Evolutionary conservation across 2,329 filamentous ascomycete genomes (phyloP).

Genomic region (Aspergillus pseudoviridinutans): DNA sequence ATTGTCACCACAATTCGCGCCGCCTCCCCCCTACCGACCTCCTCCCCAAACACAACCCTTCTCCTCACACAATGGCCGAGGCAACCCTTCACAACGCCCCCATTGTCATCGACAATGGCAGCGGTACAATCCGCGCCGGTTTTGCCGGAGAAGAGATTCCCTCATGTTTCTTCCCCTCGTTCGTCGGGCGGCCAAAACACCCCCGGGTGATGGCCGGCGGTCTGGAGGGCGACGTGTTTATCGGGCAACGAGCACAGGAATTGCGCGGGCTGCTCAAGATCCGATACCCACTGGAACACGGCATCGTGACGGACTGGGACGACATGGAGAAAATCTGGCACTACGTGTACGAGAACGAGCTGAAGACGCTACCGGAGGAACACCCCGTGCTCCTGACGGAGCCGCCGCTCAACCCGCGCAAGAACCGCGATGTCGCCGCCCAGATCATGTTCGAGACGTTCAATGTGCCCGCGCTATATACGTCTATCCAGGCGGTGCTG

Average conservation of each 20-base stretch:
- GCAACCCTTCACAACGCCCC: constrained; percentile 85
- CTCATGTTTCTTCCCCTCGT: constrained; percentile 96
- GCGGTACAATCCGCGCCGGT: constrained; percentile 92
- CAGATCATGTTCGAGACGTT: constrained; percentile 99
- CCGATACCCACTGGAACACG: constrained; percentile 90
- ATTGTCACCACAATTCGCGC: constrained; percentile 21
- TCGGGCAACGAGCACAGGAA: constrained; percentile 87
- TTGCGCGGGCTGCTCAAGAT: constrained; percentile 93
- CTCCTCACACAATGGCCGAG: constrained; percentile 54
- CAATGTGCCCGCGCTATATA: constrained; percentile 94
- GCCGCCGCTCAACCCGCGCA: constrained; percentile 88
- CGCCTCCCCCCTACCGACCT: constrained; percentile 17
- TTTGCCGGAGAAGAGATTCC: constrained; percentile 95
- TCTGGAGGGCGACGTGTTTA: constrained; percentile 94
- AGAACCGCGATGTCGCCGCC: constrained; percentile 92
- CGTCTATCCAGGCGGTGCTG: constrained; percentile 93
- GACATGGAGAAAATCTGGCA: constrained; percentile 99
- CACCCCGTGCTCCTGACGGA: constrained; percentile 96
- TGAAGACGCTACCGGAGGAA: constrained; percentile 98
- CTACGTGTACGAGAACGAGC: constrained; percentile 90
- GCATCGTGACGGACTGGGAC: constrained; percentile 98
- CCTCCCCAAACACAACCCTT: constrained; percentile 5
- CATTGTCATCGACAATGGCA: constrained; percentile 98
- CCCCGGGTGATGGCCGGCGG: constrained; percentile 91
- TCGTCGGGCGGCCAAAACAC: constrained; percentile 94